Evolutionary conservation across 768 basidiomycete genomes (phyloP).

Genomic region (Hygrocybe punicea): DNA sequence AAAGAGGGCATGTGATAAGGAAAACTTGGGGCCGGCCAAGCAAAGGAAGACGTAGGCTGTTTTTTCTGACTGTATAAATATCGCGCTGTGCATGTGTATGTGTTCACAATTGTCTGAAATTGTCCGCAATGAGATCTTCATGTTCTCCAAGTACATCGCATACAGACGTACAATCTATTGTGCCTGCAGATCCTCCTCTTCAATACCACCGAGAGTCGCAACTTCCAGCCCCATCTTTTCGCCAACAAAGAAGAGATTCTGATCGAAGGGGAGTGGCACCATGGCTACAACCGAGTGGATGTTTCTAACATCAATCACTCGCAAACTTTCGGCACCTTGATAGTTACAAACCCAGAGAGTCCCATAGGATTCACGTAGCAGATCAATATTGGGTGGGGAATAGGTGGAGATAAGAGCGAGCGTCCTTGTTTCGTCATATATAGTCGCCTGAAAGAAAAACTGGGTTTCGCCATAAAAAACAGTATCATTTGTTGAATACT

Average conservation of each 20-base stretch:
- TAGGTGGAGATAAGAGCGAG: constrained; percentile 11
- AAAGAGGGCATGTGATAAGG: neutral
- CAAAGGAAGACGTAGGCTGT: neutral
- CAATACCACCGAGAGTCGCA: neutral
- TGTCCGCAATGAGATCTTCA: too few species aligned
- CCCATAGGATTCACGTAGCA: constrained; percentile 7
- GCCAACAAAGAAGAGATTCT: neutral
- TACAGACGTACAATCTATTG: too few species aligned
- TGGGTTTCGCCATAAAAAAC: neutral
- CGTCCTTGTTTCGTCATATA: constrained; percentile 7
- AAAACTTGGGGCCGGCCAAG: neutral
- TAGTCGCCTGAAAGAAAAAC: neutral
- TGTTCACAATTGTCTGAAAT: too few species aligned
- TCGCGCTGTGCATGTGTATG: too few species aligned
- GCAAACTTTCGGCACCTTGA: neutral
- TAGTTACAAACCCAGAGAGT: constrained; percentile 6
- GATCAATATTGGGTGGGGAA: neutral
- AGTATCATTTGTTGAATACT: neutral
- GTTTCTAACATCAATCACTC: neutral
- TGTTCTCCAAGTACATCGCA: too few species aligned
- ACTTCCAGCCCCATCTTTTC: constrained; percentile 6
- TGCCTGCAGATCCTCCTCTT: neutral
- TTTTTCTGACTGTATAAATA: too few species aligned
- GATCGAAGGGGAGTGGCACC: neutral
- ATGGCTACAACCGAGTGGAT: constrained; percentile 14